Evolutionary conservation across 78 protist genomes (phyloP), one percentile per base, ranked within the genome.

Genomic region (Isochrysis galbana): DNA sequence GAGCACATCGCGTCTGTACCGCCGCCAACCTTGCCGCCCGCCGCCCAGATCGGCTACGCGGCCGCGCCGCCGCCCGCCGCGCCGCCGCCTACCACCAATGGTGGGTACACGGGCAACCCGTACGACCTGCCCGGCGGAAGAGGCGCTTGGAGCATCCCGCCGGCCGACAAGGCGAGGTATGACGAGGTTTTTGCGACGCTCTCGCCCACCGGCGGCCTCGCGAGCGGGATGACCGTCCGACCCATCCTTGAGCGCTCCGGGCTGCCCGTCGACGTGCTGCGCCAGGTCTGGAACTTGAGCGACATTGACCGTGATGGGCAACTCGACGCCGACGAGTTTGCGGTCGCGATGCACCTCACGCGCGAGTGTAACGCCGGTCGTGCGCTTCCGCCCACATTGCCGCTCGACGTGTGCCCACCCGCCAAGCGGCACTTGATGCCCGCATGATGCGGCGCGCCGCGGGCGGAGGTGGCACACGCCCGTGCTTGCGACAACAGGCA

Each of bases 241-340:
- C 90, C 90, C 41, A 46, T 84, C 39, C 90, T 84, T 42, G 72
- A 47, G 90, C 42, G 70, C 5, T 47, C 90, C 22, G 42, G 39
- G 44, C 72, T 84, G 72, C 45, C 90, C 41, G 45, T 47, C 90
- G 90, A 84, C 45, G 45, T 47, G 90, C 90, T 84, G 46, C 70
- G 90, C 36, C 74, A 36, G 32, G 72, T 84, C 46, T 84, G 90
- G 90, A 25, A 26, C 25, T 7, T 84, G 26, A 47, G 72, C 26
- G 90, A 84, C 44, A 32, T 84, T 32, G 90, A 84, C 44, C 67
- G 69, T 10, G 90, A 84, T 32, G 90, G 90, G 32, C 5, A 7
- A 5, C 90, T 84, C 69, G 90, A 84, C 45, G 45, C 45, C 36
- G 90, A 47, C 90, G 90, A 84, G 90, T 84, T 84, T 21, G 61